Evolutionary conservation across 2,329 filamentous ascomycete species (phyloP).

Genomic region (Penicillium italicum): DNA sequence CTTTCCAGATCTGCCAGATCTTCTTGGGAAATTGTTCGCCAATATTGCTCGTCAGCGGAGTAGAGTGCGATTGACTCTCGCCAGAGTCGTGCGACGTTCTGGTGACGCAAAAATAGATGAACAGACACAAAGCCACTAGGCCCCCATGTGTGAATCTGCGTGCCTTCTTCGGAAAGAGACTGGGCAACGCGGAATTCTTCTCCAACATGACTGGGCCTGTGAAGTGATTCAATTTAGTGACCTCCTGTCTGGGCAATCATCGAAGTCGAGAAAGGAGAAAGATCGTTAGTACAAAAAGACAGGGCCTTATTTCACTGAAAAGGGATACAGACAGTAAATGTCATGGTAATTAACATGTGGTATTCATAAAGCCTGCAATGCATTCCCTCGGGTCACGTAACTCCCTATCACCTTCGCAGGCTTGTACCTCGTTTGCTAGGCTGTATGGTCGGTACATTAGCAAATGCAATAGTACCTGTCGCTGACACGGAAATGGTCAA

Average conservation of each 20-base stretch:
- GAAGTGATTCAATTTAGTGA: not conserved
- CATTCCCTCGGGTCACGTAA: not conserved
- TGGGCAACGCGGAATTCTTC: slow-evolving; percentile 1
- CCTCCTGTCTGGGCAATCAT: slow-evolving; percentile 48
- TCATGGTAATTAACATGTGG: slow-evolving; percentile 3
- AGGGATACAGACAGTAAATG: not conserved
- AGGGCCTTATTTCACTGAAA: not conserved
- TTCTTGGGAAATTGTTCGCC: slow-evolving; percentile 56
- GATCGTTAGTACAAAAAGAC: not conserved
- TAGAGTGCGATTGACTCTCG: not conserved
- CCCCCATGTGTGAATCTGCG: slow-evolving; percentile 6
- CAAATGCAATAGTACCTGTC: not conserved
- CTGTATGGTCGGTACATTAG: not conserved
- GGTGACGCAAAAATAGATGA: slow-evolving; percentile 3
- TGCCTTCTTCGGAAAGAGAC: slow-evolving; percentile 5
- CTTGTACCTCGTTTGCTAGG: not conserved
- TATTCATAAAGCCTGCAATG: not conserved
- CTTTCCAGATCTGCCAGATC: slow-evolving; percentile 76
- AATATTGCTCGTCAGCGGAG: not conserved
- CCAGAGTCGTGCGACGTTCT: not conserved
- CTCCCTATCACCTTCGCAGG: not conserved
- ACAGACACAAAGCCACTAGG: slow-evolving; percentile 1
- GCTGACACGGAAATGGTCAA: not conserved
- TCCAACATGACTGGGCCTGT: slow-evolving; percentile 3
- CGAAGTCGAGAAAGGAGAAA: slow-evolving; percentile 47